Base-by-base conservation (phyloP, 1,139 yeast genomes). In the Spathaspora sp. region DNA sequence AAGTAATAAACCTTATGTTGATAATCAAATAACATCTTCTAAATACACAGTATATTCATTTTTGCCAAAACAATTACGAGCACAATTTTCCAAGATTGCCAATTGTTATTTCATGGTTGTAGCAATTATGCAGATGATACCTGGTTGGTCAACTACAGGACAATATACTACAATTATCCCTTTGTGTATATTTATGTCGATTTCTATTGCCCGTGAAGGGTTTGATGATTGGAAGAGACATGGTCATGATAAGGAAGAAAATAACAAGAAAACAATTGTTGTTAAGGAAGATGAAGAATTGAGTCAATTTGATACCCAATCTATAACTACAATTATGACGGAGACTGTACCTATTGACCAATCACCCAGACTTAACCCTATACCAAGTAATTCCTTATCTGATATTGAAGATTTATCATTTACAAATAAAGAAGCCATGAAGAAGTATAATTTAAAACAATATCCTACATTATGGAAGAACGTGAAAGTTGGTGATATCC, bases 71-170 rank as follows among this genome's bases (percentile, higher is more conserved):
- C 98, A 93, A 60, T 63, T 93, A 41, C 77, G 81, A 51, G 96
- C 95, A 2, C 99, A 93, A 63, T 91, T 93, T 59, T 89, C 96
- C 16, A 93, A 90, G 62, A 61, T 93, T 41, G 99, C 99, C 15
- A 93, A 93, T 59, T 76, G 93, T 55, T 79, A 90, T 64, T 90
- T 93, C 65, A 67, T 93, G 78, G 75, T 82, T 8, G 95, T 93
- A 20, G 91, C 98, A 2, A 87, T 93, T 50, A 72, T 91, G 76
- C 98, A 93, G 62, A 85, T 91, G 95, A 86, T 93, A 45, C 99
- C 99, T 0, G 82, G 91, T 1, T 93, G 97, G 97, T 89, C 97
- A 2, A 90, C 99, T 2, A 93, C 99, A 0, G 99, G 98, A 50
- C 86, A 89, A n/a, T 89, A 82, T 62, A 93, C 98, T 2, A 93